These are phyloP conservation scores for Fusarium begoniae DNA, from an alignment of 2,329 filamentous ascomycete genomes.

Conservation along the genomic window DNA sequence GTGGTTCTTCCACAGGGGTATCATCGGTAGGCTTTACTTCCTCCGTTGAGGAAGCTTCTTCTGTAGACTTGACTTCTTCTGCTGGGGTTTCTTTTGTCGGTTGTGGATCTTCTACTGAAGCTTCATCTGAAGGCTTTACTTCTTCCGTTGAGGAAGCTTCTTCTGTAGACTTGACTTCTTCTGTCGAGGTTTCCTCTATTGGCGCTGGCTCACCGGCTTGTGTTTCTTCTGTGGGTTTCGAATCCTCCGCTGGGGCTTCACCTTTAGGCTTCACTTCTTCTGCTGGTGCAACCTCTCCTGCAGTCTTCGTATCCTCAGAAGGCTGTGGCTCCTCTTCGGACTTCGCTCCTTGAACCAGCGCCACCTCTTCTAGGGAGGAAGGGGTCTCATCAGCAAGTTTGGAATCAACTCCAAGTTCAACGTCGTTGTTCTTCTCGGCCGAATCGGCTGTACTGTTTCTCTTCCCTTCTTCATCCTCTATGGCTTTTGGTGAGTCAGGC, in stretches of 20 bases:
- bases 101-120: background rate
- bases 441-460: background rate
- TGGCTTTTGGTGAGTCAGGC: background rate
- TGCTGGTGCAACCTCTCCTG: background rate
- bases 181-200: background rate
- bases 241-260: constrained; percentile 4
- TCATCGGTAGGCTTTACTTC: constrained; percentile 1
- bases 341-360: background rate
- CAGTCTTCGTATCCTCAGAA: background rate
- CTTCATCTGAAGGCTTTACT: background rate
- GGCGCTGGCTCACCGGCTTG: background rate
- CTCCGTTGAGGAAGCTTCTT: background rate
- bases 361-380: background rate
- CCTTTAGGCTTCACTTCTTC: constrained; percentile 12
- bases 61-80: background rate
- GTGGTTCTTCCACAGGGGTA: background rate
- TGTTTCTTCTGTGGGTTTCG: background rate
- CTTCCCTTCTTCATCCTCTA: constrained; percentile 3
- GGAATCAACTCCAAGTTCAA: constrained; percentile 3
- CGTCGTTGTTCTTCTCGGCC: constrained; percentile 2
- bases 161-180: background rate
- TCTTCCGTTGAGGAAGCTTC: background rate
- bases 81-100: background rate
- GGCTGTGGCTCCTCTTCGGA: background rate
- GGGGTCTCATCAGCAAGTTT: constrained; percentile 1